These are phyloP conservation scores for Boletus barrowsii DNA, from an alignment of 768 basidiomycete species.

Conservation along the genomic window DNA sequence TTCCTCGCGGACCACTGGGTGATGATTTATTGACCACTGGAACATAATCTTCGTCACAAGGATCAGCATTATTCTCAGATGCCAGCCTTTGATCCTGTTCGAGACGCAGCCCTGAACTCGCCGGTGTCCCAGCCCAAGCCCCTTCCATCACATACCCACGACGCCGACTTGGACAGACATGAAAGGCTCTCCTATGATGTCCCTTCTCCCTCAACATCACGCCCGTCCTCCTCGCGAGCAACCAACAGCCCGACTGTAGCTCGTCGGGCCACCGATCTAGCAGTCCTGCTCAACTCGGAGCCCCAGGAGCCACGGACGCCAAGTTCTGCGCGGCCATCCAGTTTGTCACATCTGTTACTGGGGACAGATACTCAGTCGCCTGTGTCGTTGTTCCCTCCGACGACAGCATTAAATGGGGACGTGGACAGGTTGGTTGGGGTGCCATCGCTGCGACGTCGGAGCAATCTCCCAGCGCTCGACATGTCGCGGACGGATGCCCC, in stretches of 20 bases:
- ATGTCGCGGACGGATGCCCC: slow-evolving; percentile 29
- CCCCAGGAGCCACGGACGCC: slow-evolving; percentile 38
- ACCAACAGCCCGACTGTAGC: slow-evolving; percentile 45
- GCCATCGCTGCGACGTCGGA: slow-evolving; percentile 30
- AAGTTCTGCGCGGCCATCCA: slow-evolving; percentile 41
- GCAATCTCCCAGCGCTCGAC: slow-evolving; percentile 31
- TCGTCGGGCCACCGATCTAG: slow-evolving; percentile 72
- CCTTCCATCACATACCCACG: slow-evolving; percentile 27
- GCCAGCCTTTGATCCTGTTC: slow-evolving; percentile 76
- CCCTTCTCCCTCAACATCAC: slow-evolving; percentile 38
- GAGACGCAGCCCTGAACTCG: slow-evolving; percentile 82
- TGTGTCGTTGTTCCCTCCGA: slow-evolving; percentile 14
- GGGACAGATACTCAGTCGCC: slow-evolving; percentile 27
- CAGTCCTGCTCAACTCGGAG: slow-evolving; percentile 69
- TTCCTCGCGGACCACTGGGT: slow-evolving; percentile 1
- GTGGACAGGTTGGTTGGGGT: slow-evolving; percentile 23
- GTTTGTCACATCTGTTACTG: slow-evolving; percentile 40
- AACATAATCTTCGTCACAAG: not conserved
- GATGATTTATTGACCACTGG: slow-evolving; percentile 14
- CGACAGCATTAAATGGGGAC: slow-evolving; percentile 19
- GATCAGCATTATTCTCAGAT: slow-evolving; percentile 9
- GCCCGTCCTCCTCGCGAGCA: slow-evolving; percentile 33
- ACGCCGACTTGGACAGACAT: slow-evolving; percentile 26
- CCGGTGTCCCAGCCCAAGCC: slow-evolving; percentile 51
- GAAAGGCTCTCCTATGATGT: slow-evolving; percentile 28